Evolutionary conservation across 805 yeast species (phyloP).

Genomic region (Wickerhamomyces pijperi): DNA sequence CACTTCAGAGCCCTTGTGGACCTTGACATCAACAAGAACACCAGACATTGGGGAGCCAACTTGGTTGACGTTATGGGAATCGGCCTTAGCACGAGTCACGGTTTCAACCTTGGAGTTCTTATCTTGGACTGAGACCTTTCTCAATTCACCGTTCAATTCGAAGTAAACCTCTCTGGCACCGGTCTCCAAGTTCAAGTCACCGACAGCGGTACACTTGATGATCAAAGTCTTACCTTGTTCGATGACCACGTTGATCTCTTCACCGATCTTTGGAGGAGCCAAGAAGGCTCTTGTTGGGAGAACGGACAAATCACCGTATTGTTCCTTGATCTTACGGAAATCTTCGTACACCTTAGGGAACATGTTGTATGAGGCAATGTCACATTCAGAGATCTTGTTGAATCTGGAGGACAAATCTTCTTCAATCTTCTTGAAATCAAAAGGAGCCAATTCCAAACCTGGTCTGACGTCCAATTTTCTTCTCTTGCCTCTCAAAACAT

Average conservation of each 20-base stretch:
- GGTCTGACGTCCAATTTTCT: slow-evolving; percentile 84
- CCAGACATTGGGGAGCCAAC: slow-evolving; percentile 99
- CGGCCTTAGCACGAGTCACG: slow-evolving; percentile 84
- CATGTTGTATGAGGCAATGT: slow-evolving; percentile 94
- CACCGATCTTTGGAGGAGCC: slow-evolving; percentile 77
- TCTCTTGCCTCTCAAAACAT: slow-evolving; percentile 85
- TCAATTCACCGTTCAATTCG: slow-evolving; percentile 96
- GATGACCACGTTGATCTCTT: slow-evolving; percentile 80
- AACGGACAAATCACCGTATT: slow-evolving; percentile 87
- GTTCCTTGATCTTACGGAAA: slow-evolving; percentile 60
- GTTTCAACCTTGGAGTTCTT: slow-evolving; percentile 78
- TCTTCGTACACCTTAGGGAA: slow-evolving; percentile 95
- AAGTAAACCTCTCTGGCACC: slow-evolving; percentile 95
- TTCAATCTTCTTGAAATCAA: slow-evolving; percentile 61
- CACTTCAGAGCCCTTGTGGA: slow-evolving; percentile 77
- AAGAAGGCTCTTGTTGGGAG: slow-evolving; percentile 88
- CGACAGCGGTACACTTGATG: slow-evolving; percentile 84
- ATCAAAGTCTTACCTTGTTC: slow-evolving; percentile 93
- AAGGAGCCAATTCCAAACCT: slow-evolving; percentile 80
- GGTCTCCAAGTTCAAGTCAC: slow-evolving; percentile 73
- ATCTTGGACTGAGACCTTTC: slow-evolving; percentile 89
- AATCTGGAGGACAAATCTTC: slow-evolving; percentile 69
- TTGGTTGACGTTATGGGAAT: slow-evolving; percentile 75
- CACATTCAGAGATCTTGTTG: slow-evolving; percentile 73
- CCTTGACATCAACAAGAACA: slow-evolving; percentile 89